These are phyloP conservation scores for Cladosporium sp. DNA, from an alignment of 2,329 filamentous ascomycete genomes.

Conservation along the genomic window DNA sequence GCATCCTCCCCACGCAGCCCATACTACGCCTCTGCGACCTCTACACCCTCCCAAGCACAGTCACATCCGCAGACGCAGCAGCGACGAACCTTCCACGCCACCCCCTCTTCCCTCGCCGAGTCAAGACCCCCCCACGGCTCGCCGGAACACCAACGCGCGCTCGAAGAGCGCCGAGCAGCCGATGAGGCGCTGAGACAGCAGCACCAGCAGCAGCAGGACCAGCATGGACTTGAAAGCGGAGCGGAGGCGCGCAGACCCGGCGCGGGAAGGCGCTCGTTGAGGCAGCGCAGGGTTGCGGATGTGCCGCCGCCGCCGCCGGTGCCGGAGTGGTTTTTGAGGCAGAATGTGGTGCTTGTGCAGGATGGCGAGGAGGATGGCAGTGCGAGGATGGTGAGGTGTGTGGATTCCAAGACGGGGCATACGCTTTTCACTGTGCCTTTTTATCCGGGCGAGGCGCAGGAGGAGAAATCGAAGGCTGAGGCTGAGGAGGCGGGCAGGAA, in stretches of 20 bases:
- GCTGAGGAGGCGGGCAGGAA: constrained; percentile 13
- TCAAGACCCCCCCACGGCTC: constrained; percentile 18
- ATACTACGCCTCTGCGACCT: background rate
- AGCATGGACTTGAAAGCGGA: constrained; percentile 11
- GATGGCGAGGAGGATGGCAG: constrained; percentile 13
- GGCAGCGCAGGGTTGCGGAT: constrained; percentile 12
- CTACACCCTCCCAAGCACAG: too few relatives aligned
- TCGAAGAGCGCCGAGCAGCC: constrained; percentile 17
- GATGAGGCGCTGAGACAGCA: constrained; percentile 3
- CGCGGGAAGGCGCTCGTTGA: constrained; percentile 7
- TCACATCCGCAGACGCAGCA: constrained; percentile 13
- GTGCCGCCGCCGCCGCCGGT: constrained; percentile 30
- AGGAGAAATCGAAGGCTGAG: constrained; percentile 2
- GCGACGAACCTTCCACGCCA: constrained; percentile 22
- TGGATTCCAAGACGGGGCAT: constrained; percentile 29
- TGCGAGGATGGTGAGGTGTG: constrained; percentile 24
- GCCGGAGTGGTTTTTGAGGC: constrained; percentile 35
- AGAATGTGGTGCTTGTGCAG: constrained; percentile 32
- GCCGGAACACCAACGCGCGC: constrained; percentile 18
- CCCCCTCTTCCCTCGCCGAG: constrained; percentile 17
- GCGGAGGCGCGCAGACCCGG: constrained; percentile 6
- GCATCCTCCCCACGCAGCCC: constrained; percentile 17
- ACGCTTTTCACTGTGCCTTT: constrained; percentile 29
- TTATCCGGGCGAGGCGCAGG: constrained; percentile 15
- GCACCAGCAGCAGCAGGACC: too few relatives aligned